Evolutionary conservation across 805 yeast genomes (phyloP), one percentile per base, ranked within the genome.

Genomic region (Suhomyces xylopsoci): DNA sequence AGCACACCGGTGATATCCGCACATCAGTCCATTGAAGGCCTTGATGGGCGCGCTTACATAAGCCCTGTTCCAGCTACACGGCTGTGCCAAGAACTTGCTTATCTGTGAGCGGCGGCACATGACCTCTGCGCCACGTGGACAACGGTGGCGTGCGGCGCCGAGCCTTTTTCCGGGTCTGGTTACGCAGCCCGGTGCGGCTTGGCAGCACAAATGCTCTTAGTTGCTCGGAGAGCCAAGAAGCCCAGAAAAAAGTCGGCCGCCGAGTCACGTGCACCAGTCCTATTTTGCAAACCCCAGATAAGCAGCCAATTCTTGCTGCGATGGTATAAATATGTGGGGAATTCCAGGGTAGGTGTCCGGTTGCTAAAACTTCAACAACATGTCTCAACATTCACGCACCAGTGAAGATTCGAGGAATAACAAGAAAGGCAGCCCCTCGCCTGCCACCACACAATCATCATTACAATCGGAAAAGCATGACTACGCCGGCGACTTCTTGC

Each of bases 191-290:
- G 7, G 36, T 2, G 17, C 48, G 36, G 32, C 48, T 45, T 45
- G 48, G 48, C 48, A 42, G 30, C 26, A 42, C 45, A 42, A 42
- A 42, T 20, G 9, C 10, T 42, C 45, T 42, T 42, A 22, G 45
- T 2, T 20, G 2, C 22, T 20, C 22, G 22, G 22, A 20, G 28
- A 45, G 48, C 48, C 48, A 45, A 45, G 48, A 45, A 10, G 22
- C 8, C 26, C 32, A 45, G 48, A 45, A 45, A 45, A 45, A 30
- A 9, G n/a, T 2, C 5, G n/a, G 20, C 12, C 2, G 32, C 6
- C 38, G 10, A 1, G 32, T 8, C 32, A 44, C 47, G 42, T 38
- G 42, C 40, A 14, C 41, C 1, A 3, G 2, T 7, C 41, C 48
- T 30, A 30, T 26, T n/a, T 28, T 25, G 47, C 30, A 24, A 17